Evolutionary conservation across 495 filamentous ascomycete genomes (phyloP).

Genomic region (Neurospora discreta): DNA sequence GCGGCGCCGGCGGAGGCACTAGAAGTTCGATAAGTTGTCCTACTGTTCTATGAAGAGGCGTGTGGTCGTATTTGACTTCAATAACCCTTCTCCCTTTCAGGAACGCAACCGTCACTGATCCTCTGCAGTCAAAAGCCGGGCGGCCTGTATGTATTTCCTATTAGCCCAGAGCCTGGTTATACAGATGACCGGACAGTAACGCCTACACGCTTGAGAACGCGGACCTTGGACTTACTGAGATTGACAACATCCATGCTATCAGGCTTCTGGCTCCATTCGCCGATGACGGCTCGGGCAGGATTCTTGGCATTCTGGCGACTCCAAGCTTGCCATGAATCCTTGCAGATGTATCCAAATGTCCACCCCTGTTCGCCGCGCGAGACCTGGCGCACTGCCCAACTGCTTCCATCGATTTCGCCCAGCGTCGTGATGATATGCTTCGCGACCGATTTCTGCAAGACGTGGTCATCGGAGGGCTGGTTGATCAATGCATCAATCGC

Average conservation of each 20-base stretch:
- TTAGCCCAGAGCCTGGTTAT: not conserved
- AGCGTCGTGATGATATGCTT: conserved; percentile 29
- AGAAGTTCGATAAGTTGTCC: conserved; percentile 28
- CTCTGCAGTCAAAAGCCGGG: conserved; percentile 40
- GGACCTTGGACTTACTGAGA: conserved; percentile 15
- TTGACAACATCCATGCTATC: conserved; percentile 26
- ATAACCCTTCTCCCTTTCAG: conserved; percentile 26
- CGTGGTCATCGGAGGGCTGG: conserved; percentile 31
- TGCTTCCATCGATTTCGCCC: conserved; percentile 27
- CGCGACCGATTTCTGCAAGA: conserved; percentile 28
- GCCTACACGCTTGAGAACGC: not conserved
- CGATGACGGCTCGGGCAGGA: conserved; percentile 23
- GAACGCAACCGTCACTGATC: conserved; percentile 32
- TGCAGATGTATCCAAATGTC: conserved; percentile 38
- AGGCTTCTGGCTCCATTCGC: conserved; percentile 28
- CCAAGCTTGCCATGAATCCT: conserved; percentile 37
- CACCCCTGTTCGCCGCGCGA: conserved; percentile 31
- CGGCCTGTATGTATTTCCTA: conserved; percentile 24
- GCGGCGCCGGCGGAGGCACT: conserved; percentile 17
- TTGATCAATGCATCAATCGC: conserved; percentile 30
- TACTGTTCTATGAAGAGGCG: conserved; percentile 36
- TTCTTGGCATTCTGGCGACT: conserved; percentile 29
- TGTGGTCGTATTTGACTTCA: conserved; percentile 37
- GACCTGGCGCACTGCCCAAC: conserved; percentile 30
- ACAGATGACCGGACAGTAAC: not conserved